These are phyloP conservation scores for Boletus nobilissimus DNA, from an alignment of 1,284 basidiomycete species.

Conservation along the genomic window DNA sequence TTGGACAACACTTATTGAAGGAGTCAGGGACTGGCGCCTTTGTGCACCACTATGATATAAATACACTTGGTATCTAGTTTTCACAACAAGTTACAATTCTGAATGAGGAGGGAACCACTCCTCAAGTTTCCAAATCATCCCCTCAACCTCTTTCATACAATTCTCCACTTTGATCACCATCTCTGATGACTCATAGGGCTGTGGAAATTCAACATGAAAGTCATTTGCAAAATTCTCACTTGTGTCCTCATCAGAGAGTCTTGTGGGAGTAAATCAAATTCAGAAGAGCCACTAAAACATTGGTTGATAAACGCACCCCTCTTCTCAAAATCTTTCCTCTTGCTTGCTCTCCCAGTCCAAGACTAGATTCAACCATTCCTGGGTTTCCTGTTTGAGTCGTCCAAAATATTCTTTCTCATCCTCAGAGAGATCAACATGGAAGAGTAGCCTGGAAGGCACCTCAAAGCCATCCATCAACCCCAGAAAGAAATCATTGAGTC, in stretches of 20 bases:
- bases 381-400: slow-evolving; percentile 39
- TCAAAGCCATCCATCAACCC: slow-evolving; percentile 41
- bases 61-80: too few species aligned
- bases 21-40: too few species aligned
- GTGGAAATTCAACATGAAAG: slow-evolving; percentile 38
- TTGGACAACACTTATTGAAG: too few species aligned
- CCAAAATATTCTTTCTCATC: slow-evolving; percentile 42
- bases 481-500: slow-evolving; percentile 57
- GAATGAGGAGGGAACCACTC: slow-evolving; percentile 38
- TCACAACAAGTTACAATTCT: neutral
- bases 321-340: slow-evolving; percentile 25
- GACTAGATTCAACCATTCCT: slow-evolving; percentile 38
- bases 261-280: slow-evolving; percentile 8
- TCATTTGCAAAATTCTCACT: slow-evolving; percentile 30
- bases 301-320: slow-evolving; percentile 35
- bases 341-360: slow-evolving; percentile 44
- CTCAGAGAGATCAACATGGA: slow-evolving; percentile 47
- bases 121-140: slow-evolving; percentile 38
- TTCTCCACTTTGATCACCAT: slow-evolving; percentile 31
- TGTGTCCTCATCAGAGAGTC: slow-evolving; percentile 25
- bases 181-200: slow-evolving; percentile 26
- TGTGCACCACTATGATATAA: too few species aligned
- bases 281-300: neutral
- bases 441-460: slow-evolving; percentile 41
- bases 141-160: slow-evolving; percentile 42